Conservation (phyloP, 768 basidiomycete species). For the Tulasnella sp. region DNA sequence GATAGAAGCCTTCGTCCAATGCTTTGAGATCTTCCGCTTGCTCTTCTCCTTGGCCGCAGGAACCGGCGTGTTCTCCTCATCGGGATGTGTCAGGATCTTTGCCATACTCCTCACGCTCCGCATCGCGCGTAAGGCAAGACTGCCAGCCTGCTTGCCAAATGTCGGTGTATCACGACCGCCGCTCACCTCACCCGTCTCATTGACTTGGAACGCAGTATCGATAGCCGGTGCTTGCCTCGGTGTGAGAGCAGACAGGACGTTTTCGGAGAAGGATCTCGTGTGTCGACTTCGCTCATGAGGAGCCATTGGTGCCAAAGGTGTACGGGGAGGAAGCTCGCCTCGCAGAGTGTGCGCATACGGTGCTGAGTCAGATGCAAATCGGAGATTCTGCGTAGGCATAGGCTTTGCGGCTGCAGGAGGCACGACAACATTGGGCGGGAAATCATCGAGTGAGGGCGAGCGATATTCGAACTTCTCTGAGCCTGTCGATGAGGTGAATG, state of each 20-base stretch:
- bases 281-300: not conserved
- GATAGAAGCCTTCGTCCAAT: not conserved
- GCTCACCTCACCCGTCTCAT: not conserved
- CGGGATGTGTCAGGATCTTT: constrained; percentile 30
- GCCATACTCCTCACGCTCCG: constrained; percentile 62
- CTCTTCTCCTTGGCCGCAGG: not conserved
- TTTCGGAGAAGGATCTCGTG: not conserved
- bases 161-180: not conserved
- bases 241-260: not conserved
- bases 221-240: not conserved
- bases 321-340: no score
- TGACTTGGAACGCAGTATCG: no score
- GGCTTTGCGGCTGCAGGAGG: constrained; percentile 1
- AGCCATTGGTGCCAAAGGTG: no score
- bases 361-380: not conserved
- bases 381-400: not conserved
- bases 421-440: not conserved
- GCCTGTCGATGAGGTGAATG: constrained; percentile 15
- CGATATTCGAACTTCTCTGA: constrained; percentile 5
- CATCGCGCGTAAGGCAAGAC: constrained; percentile 70
- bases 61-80: not conserved
- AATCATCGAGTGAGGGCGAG: constrained; percentile 8
- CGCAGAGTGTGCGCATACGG: no score
- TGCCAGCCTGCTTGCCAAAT: constrained; percentile 25
- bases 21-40: no score